Evolutionary conservation across 768 basidiomycete genomes (phyloP).

Genomic region (Trametes cinnabarina): DNA sequence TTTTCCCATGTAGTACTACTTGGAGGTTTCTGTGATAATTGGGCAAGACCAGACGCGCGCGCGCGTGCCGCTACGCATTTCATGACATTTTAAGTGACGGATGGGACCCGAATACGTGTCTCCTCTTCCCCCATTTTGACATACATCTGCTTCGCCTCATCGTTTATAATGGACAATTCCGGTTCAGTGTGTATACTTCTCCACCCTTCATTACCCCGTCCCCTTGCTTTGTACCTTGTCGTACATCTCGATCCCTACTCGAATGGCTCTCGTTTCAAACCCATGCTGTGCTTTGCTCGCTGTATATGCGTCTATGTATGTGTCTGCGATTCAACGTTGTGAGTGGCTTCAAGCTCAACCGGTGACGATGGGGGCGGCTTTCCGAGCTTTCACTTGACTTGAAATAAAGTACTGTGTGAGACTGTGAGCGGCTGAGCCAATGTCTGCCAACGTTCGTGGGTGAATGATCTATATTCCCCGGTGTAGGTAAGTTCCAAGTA

Average conservation of each 20-base stretch:
- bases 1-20: conserved; percentile 75
- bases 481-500: background rate
- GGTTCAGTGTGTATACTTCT: conserved; percentile 1
- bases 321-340: background rate
- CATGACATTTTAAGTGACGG: conserved; percentile 31
- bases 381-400: too few species aligned
- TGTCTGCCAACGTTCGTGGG: background rate
- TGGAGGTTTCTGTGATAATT: conserved; percentile 66
- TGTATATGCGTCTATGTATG: conserved; percentile 7
- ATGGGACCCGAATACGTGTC: background rate
- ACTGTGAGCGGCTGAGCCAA: too few species aligned
- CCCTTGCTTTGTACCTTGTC: background rate
- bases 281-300: conserved; percentile 14
- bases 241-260: conserved; percentile 14
- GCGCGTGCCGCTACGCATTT: conserved; percentile 59
- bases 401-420: too few species aligned
- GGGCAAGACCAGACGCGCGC: conserved; percentile 62
- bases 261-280: conserved; percentile 13
- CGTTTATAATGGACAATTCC: background rate
- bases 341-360: background rate
- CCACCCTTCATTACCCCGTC: background rate
- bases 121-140: background rate
- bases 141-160: background rate
- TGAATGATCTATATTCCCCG: background rate
- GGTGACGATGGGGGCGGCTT: background rate